Evolutionary conservation across 192 early-diverging fungal species (phyloP).

Genomic region (Coemansia sp.): DNA sequence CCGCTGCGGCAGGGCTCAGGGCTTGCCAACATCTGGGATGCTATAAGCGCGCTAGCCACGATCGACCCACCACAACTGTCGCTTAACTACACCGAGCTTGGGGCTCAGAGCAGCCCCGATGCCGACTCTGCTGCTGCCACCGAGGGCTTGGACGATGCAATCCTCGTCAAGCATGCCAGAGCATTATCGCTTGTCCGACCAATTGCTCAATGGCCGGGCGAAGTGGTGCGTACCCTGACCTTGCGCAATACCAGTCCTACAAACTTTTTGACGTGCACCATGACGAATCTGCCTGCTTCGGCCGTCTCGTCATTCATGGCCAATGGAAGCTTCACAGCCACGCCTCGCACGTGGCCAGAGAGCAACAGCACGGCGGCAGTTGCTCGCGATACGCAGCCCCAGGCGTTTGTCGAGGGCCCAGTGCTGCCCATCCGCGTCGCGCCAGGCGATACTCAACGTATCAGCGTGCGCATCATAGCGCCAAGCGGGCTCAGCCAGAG

Average conservation of each 20-base stretch:
- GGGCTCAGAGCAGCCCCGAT: constrained; percentile 2
- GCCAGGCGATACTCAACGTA: constrained; percentile 26
- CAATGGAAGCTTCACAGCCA: constrained; percentile 50
- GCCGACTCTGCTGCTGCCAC: neutral
- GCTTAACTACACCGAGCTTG: constrained; percentile 43
- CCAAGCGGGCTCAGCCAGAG: constrained; percentile 33
- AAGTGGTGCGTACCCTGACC: constrained; percentile 31
- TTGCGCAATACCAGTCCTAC: constrained; percentile 44
- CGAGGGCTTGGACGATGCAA: constrained; percentile 7
- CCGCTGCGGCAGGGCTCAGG: constrained; percentile 55
- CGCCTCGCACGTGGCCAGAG: constrained; percentile 49
- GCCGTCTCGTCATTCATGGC: constrained; percentile 50
- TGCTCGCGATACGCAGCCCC: constrained; percentile 38
- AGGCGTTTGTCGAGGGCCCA: constrained; percentile 34
- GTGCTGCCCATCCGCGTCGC: constrained; percentile 42
- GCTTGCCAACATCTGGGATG: constrained; percentile 46
- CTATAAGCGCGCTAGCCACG: constrained; percentile 34
- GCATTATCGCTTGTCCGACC: neutral
- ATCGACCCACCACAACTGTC: constrained; percentile 49
- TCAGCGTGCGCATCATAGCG: constrained; percentile 41
- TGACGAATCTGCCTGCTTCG: constrained; percentile 48
- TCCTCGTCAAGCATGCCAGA: neutral
- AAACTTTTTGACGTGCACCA: constrained; percentile 40
- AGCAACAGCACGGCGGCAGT: constrained; percentile 3
- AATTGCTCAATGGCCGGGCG: neutral